A percentile compares a stretch with the other conserved stretches of the same genome.
phyloP scores from a whole-genome alignment of 148 eudicot species.

The Agrostemma githago region DNA sequence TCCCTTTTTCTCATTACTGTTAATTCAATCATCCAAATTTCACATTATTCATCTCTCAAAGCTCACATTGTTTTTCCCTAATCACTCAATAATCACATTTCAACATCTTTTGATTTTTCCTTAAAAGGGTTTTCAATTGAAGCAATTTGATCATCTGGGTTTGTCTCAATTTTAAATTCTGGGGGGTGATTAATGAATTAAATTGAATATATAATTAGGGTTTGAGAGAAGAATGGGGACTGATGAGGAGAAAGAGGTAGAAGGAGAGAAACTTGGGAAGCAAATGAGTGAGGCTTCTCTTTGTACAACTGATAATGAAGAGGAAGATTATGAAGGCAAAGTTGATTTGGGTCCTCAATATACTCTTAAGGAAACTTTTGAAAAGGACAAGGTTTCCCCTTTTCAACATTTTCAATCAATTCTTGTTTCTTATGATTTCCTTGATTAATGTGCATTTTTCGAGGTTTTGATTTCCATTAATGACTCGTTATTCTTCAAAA shows the following conservation, averaged over 20 bases:
- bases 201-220: constrained; percentile 32
- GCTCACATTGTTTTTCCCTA: not conserved
- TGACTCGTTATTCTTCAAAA: too few relatives aligned
- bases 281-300: constrained; percentile 46
- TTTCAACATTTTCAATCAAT: too few relatives aligned
- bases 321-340: constrained; percentile 41
- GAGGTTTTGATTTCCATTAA: too few relatives aligned
- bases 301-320: constrained; percentile 58
- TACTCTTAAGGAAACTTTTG: constrained; percentile 62
- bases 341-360: constrained; percentile 65
- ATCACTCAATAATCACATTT: not conserved
- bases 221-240: constrained; percentile 37
- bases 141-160: constrained; percentile 16
- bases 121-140: constrained; percentile 7
- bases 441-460: not conserved
- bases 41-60: not conserved
- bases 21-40: not conserved
- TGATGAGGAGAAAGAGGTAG: constrained; percentile 40
- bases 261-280: constrained; percentile 40
- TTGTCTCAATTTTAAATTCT: not conserved
- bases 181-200: constrained; percentile 13
- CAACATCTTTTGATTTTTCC: not conserved
- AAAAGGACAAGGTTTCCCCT: constrained; percentile 64
- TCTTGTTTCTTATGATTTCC: not conserved
- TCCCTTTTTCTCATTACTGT: not conserved